Evolutionary conservation across 441 rosid species (phyloP).

Genomic region (Populus hybrid): DNA sequence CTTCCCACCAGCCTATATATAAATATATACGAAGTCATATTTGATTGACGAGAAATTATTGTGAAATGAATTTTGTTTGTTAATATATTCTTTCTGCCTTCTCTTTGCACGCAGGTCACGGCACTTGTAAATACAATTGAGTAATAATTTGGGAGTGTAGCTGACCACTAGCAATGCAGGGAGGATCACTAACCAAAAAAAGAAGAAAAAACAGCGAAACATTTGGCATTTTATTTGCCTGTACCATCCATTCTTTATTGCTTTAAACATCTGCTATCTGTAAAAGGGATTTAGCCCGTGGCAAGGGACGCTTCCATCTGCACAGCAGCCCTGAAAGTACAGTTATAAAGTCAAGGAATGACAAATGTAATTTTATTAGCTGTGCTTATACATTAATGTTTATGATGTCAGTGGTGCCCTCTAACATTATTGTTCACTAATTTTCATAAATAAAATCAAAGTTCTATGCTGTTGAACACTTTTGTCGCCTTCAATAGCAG

Average conservation of each 20-base stretch:
- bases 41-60: too few species aligned
- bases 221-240: neutral
- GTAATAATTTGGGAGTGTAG: neutral
- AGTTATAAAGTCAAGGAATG: neutral
- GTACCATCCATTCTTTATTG: neutral
- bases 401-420: too few species aligned
- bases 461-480: neutral
- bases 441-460: neutral
- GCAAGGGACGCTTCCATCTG: too few species aligned
- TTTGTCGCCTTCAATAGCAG: neutral
- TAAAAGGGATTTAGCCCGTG: too few species aligned
- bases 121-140: constrained; percentile 23
- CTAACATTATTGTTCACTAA: neutral
- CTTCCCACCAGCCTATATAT: neutral
- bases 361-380: neutral
- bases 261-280: neutral
- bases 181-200: too few species aligned
- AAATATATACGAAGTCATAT: neutral
- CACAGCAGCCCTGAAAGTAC: too few species aligned
- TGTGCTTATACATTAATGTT: too few species aligned
- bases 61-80: neutral
- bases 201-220: neutral
- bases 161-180: neutral
- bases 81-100: neutral
- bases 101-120: constrained; percentile 21